Evolutionary conservation across 768 basidiomycete genomes (phyloP), one percentile per base, ranked within the genome.

Genomic region (Trametopsis cervina): DNA sequence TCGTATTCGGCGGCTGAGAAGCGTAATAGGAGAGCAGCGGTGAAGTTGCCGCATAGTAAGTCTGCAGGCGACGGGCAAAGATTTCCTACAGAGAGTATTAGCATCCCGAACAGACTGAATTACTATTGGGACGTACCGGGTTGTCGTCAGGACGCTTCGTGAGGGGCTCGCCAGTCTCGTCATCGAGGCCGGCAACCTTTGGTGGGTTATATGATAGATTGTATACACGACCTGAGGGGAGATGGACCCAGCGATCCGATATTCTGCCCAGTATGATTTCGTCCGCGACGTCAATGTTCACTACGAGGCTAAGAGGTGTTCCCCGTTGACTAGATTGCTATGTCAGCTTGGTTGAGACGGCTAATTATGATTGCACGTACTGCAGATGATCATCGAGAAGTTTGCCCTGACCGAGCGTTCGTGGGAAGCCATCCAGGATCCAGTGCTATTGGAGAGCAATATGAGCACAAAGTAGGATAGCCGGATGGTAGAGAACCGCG

Each of bases 381-480:
- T 74, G 74, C 44, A 94, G 76, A 64, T 89, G 78, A 17, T 72
- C 69, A 66, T 94, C 86, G 7, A 95, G 73, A 39, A 91, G 71
- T 61, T 80, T 71, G 2, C 85, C 90, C 64, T 95, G 92, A n/a
- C 74, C 78, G 1, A 91, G 67, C 10, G 91, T 95, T 29, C 92
- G 82, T 44, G 93, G 93, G 59, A 95, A 94, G 23, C 93, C 93
- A 55, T 95, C 93, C 38, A 94, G 64, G 54, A 95, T 85, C 92
- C 92, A 94, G 59, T 88, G 83, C 87, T 92, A n/a, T n/a, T n/a
- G n/a, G 52, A 6, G 48, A 42, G 45, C 47, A 40, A 45, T 50
- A 7, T 33, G n/a, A n/a, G n/a, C n/a, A 38, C 17, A 13, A n/a
- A n/a, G 24, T 44, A 4, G 23, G 21, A 10, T 2, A 27, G 17